A percentile compares a stretch with the other conserved stretches of the same genome.
Evolutionary conservation across 306 rosid genomes (phyloP).

Genomic region (Neltuma alba): DNA sequence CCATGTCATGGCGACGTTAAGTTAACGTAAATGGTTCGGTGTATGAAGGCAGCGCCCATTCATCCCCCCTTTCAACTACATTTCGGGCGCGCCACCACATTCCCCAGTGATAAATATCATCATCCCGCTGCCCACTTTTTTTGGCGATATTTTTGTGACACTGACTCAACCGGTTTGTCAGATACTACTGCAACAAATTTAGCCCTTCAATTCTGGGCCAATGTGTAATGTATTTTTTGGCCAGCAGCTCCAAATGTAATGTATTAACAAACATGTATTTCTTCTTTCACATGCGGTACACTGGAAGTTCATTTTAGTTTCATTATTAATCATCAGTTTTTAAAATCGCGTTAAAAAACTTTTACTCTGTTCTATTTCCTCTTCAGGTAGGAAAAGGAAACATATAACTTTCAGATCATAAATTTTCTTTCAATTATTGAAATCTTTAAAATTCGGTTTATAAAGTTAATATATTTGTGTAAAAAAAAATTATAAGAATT

Average conservation of each 20-base stretch:
- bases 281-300: background rate
- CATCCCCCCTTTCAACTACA: background rate
- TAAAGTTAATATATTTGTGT: no score
- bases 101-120: no score
- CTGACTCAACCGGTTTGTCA: background rate
- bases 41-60: background rate
- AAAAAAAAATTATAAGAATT: no score
- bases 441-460: background rate
- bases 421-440: no score
- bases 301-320: background rate
- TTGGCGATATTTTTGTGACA: no score
- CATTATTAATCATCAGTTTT: background rate
- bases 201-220: no score
- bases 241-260: no score
- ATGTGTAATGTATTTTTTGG: no score
- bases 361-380: background rate
- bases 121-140: no score
- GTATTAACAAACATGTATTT: background rate
- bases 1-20: background rate
- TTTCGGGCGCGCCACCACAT: no score
- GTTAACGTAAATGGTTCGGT: background rate
- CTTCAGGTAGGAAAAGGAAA: background rate
- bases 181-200: no score
- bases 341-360: background rate
- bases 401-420: background rate